Evolutionary conservation across 2,329 filamentous ascomycete genomes (phyloP), one percentile per base, ranked within the genome.

Genomic region (Sporothrix protearum): DNA sequence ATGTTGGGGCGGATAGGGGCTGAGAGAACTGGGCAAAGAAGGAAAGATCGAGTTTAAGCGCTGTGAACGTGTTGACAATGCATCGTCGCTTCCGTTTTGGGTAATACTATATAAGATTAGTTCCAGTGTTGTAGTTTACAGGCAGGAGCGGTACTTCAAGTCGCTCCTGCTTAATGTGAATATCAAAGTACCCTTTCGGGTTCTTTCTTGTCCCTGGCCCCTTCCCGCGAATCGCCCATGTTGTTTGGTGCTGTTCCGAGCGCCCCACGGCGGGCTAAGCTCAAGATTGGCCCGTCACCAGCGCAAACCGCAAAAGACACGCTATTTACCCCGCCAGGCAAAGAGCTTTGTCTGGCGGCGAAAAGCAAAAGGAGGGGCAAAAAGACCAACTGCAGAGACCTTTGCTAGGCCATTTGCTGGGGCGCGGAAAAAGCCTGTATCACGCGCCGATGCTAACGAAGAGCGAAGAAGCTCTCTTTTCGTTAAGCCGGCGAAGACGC

Each of bases 281-380:
- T 64, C 36, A n/a, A 64, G 28, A 64, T 64, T 42, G 59, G 49
- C 39, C 36, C 22, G 59, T 28, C 59, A 19, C 36, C 36, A 64
- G 59, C 59, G 36, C 59, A 33, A 19, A 33, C 25, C 63, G 36
- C 59, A 33, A 19, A 33, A 39, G 45, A 42, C 66, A 25, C 51
- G 6, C 16, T 22, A 28, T 19, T 51, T 70, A 70, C 68, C 68
- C 68, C 68, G 68, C 68, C 68, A 63, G 68, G 68, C 55, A 39
- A 39, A n/a, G 45, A 70, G 68, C 51, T 69, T 51, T 49, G 25
- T 8, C 14, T 42, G 53, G 51, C 30, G 55, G 53, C 68, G 68
- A 70, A 70, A 63, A 70, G 51, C 51, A 69, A 69, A 59, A 69
- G n/a, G 67, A 69, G 67, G 67, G 67, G 67, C 67, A 69, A 42